phyloP scores from a whole-genome alignment of 139 green algal species.

The Haematococcus lacustris region DNA sequence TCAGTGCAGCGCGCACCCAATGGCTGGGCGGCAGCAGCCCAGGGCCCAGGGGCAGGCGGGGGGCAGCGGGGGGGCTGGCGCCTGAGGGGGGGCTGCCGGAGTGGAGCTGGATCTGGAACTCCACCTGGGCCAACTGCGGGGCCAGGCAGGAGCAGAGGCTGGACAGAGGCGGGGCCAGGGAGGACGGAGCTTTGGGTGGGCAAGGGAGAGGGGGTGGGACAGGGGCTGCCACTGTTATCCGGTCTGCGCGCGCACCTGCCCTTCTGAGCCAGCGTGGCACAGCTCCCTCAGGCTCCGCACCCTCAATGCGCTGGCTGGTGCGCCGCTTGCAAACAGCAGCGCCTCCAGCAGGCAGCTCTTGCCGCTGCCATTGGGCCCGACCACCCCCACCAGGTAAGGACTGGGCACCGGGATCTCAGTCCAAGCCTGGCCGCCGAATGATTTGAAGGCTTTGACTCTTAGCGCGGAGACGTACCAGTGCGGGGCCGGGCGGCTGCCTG shows the following conservation, averaged over 20 bases:
- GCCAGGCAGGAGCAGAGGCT: neutral
- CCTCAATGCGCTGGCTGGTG: conserved; percentile 1
- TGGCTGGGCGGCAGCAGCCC: neutral
- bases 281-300: conserved; percentile 15
- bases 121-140: conserved; percentile 29
- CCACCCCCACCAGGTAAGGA: conserved; percentile 10
- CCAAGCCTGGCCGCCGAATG: conserved; percentile 12
- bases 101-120: conserved; percentile 4
- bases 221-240: no score
- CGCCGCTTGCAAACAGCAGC: conserved; percentile 28
- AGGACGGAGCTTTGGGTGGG: no score
- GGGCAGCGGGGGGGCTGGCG: neutral
- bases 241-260: conserved; percentile 5
- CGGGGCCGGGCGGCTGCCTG: neutral
- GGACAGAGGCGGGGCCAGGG: neutral
- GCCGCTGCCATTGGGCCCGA: conserved; percentile 43
- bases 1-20: conserved; percentile 23
- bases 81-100: neutral
- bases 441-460: conserved; percentile 11
- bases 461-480: neutral
- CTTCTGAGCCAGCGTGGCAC: neutral
- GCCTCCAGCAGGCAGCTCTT: conserved; percentile 50
- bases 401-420: neutral
- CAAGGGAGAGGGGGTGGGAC: no score
- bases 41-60: neutral